Evolutionary conservation across 768 basidiomycete genomes (phyloP).

Genomic region (Termitomyces titanicus): DNA sequence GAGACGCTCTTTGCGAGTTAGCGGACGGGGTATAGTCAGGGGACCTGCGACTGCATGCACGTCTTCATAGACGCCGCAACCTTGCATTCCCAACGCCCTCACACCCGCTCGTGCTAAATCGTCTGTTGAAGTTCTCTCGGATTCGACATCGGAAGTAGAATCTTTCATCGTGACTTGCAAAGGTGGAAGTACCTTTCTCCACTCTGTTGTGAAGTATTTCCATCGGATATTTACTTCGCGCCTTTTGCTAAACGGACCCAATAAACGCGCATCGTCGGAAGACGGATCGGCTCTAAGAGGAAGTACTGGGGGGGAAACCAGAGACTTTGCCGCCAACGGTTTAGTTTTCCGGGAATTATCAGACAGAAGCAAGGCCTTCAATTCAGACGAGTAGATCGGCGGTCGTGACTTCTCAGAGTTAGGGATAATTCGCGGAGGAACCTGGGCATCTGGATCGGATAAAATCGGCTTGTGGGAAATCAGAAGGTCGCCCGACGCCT

Average conservation of each 20-base stretch:
- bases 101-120: slow-evolving; percentile 21
- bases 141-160: slow-evolving; percentile 5
- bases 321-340: slow-evolving; percentile 34
- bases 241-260: slow-evolving; percentile 70
- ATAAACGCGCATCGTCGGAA: slow-evolving; percentile 53
- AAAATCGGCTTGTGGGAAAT: slow-evolving; percentile 46
- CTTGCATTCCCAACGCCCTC: slow-evolving; percentile 39
- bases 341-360: slow-evolving; percentile 41
- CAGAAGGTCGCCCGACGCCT: not conserved
- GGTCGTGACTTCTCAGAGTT: slow-evolving; percentile 52
- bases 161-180: slow-evolving; percentile 39
- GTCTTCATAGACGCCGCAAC: slow-evolving; percentile 38
- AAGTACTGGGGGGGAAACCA: slow-evolving; percentile 50
- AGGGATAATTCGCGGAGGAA: slow-evolving; percentile 47
- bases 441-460: slow-evolving; percentile 37
- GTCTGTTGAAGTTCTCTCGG: slow-evolving; percentile 6
- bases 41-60: slow-evolving; percentile 41
- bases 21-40: slow-evolving; percentile 18
- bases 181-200: slow-evolving; percentile 56
- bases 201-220: slow-evolving; percentile 56
- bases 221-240: slow-evolving; percentile 71
- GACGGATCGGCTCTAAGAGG: slow-evolving; percentile 53
- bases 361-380: slow-evolving; percentile 60
- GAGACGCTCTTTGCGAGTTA: slow-evolving; percentile 31
- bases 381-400: slow-evolving; percentile 61